Conservation (phyloP, 768 basidiomycete genomes). For the Russula griseocarnosa region DNA sequence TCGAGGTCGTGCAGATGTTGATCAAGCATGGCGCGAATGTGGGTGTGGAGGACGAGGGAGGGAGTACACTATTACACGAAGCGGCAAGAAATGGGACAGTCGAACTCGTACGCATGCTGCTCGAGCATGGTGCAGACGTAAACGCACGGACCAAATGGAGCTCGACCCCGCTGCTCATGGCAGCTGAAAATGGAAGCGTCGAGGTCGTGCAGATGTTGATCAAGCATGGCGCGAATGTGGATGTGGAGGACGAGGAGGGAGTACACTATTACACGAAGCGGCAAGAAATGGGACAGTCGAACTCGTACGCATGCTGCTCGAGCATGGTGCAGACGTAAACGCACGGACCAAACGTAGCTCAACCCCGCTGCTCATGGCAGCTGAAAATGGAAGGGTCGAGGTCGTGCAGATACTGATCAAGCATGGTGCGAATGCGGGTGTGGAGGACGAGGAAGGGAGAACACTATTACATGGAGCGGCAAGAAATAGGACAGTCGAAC, state of each 20-base stretch:
- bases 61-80: too few species aligned
- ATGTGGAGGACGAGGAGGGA: too few species aligned
- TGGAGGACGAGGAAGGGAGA: neutral
- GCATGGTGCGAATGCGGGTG: neutral
- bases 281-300: neutral
- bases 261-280: too few species aligned
- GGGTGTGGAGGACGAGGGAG: neutral
- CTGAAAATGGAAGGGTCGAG: neutral
- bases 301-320: neutral
- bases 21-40: too few species aligned
- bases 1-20: too few species aligned
- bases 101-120: neutral
- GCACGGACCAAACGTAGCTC: neutral
- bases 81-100: neutral
- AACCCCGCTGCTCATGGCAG: neutral
- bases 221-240: too few species aligned
- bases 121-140: neutral
- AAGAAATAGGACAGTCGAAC: accelerated
- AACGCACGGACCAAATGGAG: neutral
- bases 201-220: neutral
- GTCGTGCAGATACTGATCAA: neutral
- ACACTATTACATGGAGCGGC: neutral
- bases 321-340: neutral
- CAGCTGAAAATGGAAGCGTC: neutral
- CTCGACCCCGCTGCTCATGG: neutral